phyloP scores from a whole-genome alignment of 164 flowering plant species.

The Vitis cinerea region DNA sequence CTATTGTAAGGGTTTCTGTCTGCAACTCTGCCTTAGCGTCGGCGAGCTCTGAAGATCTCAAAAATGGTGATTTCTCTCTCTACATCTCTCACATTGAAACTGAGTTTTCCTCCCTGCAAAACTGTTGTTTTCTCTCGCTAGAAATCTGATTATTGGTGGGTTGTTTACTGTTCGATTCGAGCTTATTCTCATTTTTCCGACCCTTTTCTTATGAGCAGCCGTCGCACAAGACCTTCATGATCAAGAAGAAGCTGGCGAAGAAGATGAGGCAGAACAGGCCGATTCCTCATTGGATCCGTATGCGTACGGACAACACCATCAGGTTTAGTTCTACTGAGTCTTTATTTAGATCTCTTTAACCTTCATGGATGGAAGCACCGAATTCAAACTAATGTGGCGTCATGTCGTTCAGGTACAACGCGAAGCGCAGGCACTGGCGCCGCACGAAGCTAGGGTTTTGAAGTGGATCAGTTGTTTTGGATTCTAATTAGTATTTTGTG shows the following conservation, averaged over 20 bases:
- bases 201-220: constrained; percentile 28
- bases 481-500: not conserved
- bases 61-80: too few relatives aligned
- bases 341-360: not conserved
- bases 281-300: constrained; percentile 64
- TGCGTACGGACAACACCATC: constrained; percentile 65
- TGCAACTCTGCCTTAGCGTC: too few relatives aligned
- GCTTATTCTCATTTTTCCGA: not conserved
- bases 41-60: too few relatives aligned
- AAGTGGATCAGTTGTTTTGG: constrained; percentile 12
- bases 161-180: not conserved
- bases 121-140: too few relatives aligned
- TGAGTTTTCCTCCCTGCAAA: too few relatives aligned
- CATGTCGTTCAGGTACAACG: constrained; percentile 32
- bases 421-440: constrained; percentile 60
- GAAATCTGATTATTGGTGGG: too few relatives aligned
- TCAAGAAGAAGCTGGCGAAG: constrained; percentile 66
- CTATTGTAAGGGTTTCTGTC: too few relatives aligned
- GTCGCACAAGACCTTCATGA: constrained; percentile 59
- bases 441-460: constrained; percentile 46
- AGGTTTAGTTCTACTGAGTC: constrained; percentile 15
- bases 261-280: constrained; percentile 68
- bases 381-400: not conserved
- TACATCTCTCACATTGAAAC: too few relatives aligned
- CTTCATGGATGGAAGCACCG: not conserved